Evolutionary conservation across 306 rosid species (phyloP).

Genomic region (Lathyrus sativus): DNA sequence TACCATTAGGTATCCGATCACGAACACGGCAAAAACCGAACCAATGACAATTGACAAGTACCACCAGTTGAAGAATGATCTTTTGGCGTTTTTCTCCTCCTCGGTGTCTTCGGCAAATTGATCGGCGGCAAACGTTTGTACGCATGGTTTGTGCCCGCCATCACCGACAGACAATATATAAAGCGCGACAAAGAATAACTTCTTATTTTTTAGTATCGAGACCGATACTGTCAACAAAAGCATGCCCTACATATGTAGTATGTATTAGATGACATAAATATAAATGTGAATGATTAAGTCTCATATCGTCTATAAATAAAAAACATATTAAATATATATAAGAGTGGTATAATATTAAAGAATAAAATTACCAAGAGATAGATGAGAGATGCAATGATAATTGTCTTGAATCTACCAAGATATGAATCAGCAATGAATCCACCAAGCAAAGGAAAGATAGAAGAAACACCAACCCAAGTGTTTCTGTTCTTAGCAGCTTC

Average conservation of each 20-base stretch:
- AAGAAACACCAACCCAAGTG: conserved; percentile 51
- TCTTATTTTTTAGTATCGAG: conserved; percentile 37
- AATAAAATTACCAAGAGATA: conserved; percentile 38
- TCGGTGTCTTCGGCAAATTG: conserved; percentile 61
- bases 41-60: conserved; percentile 56
- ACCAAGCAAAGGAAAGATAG: conserved; percentile 47
- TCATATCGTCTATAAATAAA: neutral
- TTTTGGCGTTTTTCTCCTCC: conserved; percentile 55
- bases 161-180: conserved; percentile 60
- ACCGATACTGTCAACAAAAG: conserved; percentile 55
- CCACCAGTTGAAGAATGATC: conserved; percentile 85
- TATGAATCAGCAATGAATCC: conserved; percentile 51
- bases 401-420: conserved; percentile 51
- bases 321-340: too few species aligned
- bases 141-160: conserved; percentile 82
- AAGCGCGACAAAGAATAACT: conserved; percentile 47
- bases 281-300: too few species aligned
- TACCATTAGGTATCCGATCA: conserved; percentile 62
- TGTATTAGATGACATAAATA: neutral
- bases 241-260: conserved; percentile 48
- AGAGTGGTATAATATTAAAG: too few species aligned
- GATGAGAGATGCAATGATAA: conserved; percentile 39
- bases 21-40: conserved; percentile 48
- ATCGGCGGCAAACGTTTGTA: conserved; percentile 83
- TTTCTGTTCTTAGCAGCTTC: conserved; percentile 46